These are phyloP conservation scores for Acarospora socialis DNA, from an alignment of 2,329 filamentous ascomycete species.

Conservation along the genomic window DNA sequence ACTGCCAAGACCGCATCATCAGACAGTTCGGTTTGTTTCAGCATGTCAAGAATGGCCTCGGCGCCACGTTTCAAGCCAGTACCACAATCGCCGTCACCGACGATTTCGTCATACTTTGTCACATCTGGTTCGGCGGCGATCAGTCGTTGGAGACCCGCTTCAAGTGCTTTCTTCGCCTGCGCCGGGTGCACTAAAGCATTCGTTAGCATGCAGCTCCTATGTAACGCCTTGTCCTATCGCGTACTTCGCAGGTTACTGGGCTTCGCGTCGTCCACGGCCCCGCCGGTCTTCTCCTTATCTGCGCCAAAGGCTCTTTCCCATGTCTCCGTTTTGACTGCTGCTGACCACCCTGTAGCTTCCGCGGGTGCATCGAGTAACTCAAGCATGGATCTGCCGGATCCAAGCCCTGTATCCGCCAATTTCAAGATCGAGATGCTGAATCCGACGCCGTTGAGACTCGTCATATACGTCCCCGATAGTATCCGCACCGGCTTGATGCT, in stretches of 20 bases:
- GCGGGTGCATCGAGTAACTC: slow-evolving; percentile 55
- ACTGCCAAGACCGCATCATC: slow-evolving; percentile 41
- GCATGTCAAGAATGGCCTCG: slow-evolving; percentile 17
- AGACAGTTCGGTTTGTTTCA: slow-evolving; percentile 21
- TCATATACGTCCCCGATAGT: slow-evolving; percentile 61
- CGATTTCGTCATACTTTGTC: slow-evolving; percentile 47
- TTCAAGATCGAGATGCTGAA: slow-evolving; percentile 57
- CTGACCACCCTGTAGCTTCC: slow-evolving; percentile 57
- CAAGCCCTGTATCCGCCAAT: slow-evolving; percentile 41
- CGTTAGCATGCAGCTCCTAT: background rate
- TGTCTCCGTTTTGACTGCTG: slow-evolving; percentile 46
- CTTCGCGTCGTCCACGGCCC: slow-evolving; percentile 37
- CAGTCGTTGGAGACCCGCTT: slow-evolving; percentile 44
- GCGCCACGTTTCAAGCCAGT: slow-evolving; percentile 45
- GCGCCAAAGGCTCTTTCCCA: slow-evolving; percentile 40
- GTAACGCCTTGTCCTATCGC: slow-evolving; percentile 11
- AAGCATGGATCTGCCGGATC: slow-evolving; percentile 45
- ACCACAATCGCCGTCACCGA: slow-evolving; percentile 54
- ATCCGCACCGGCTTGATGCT: slow-evolving; percentile 39
- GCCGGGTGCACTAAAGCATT: slow-evolving; percentile 36
- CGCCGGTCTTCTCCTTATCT: slow-evolving; percentile 19
- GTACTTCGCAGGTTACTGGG: slow-evolving; percentile 30
- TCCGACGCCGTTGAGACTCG: slow-evolving; percentile 59
- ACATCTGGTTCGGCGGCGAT: slow-evolving; percentile 50
- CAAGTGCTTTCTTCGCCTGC: slow-evolving; percentile 38